Base-by-base conservation (phyloP, 305 asterid genomes). In the Fraxinus velutina region DNA sequence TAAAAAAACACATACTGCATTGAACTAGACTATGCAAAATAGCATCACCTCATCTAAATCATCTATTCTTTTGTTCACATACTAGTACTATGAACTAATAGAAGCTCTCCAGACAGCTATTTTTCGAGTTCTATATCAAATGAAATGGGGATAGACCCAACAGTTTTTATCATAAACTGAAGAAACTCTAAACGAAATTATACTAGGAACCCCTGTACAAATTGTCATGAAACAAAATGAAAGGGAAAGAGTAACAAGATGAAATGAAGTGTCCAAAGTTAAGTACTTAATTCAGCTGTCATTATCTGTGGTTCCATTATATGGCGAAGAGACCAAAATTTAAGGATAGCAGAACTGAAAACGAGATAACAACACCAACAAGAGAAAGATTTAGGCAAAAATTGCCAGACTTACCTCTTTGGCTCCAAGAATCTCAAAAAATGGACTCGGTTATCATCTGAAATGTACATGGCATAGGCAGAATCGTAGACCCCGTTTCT, bases 401-500 rank as follows among this genome's bases (percentile, higher is more conserved):
- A 36, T 66, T 68, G 1, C 73, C 15, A 7, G 33, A 82, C 88
- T 55, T 77, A 92, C 97, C 97, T 93, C 97, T 90, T 90, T 92
- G 81, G 97, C 99, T 82, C 98, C 97, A 77, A 97, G 99, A 86
- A 96, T 96, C 86, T 94, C 99, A 30, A 80, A 91, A 96, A 82
- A 96, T 94, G 84, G 99, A 84, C 87, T 86, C 2, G 98, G 80
- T 93, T 91, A 81, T 94, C 94, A 76, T 94, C 99, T 4, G 98
- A 91, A 78, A 94, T 91, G 36, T 96, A 94, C 99, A 93, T 92
- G 36, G 98, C 98, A 89, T 96, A 96, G 15, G 98, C 98, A 78
- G 99, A 96, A 89, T 94, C 99, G 78, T 89, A 94, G 98, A 92
- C 21, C 99, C 99, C 83, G 94, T 96, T 79, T 90, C 87, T 89